Base-by-base conservation (phyloP, 441 rosid species). In the Pelargonium citronellum region DNA sequence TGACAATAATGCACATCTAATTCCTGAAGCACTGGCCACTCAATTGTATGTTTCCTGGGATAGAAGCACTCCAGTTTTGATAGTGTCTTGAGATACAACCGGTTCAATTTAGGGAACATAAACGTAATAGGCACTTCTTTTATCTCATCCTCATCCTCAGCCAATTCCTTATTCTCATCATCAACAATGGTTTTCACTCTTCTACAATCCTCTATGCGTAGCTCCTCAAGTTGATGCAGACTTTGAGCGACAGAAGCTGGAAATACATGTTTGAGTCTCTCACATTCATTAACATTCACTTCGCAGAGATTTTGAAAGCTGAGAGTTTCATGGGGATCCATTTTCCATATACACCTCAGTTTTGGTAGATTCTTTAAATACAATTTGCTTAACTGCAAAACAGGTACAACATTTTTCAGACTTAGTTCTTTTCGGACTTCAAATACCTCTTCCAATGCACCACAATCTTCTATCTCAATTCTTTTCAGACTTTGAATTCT, bases 31-130 rank as follows among this genome's bases (percentile, higher is more conserved):
- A n/a, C 64, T 3, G 64, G 64, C 64, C 64, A 60, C 64, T 60
- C 37, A 27, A n/a, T 24, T 60, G 64, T 60, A 60, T 60, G 39
- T 24, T 60, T n/a, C n/a, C 37, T 60, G 24, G 64, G 37, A 39
- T 60, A 60, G 64, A 60, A 60, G 9, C 39, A 60, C 37, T 60
- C 27, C 7, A 60, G 37, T 11, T 60, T 22, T 4, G 64, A 60
- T 22, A 60, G 39, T 20, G 3, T 3, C 5, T 12, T 8, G 27
- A 60, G 64, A 20, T 24, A 10, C n/a, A 60, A 22, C 8, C 12
- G 3, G 37, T 20, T 27, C 39, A 60, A 2, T 24, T 60, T 60
- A 60, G 37, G 64, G 64, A 60, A 60, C 12, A 34, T 60, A 60
- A 60, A 60, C 20, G 9, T 57, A 9, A 27, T 57, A 17, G 62